Evolutionary conservation across 768 basidiomycete species (phyloP), one percentile per base, ranked within the genome.

Genomic region (Phaeolepiota aurea): DNA sequence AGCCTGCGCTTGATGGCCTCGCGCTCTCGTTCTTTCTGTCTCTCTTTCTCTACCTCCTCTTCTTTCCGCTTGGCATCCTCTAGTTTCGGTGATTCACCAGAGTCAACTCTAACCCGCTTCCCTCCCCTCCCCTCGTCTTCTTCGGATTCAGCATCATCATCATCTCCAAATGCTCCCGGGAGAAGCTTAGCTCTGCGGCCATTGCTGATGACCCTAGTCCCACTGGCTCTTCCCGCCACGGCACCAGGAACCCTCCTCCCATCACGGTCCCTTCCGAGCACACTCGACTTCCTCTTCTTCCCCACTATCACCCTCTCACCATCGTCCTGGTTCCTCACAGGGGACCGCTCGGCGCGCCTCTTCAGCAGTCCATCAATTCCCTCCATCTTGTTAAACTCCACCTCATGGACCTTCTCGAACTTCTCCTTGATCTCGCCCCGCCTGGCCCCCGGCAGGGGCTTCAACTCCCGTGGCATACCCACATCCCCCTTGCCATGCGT

Each of bases 371-470:
- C 59, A 50, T 66, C 71, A 51, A 88, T 87, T 4, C 82, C 79
- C 48, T 85, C 82, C 87, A 89, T 89, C 68, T 76, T 81, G 41
- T 61, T 60, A 54, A 88, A 88, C 42, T 74, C 72, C 23, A 71
- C 66, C 41, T 79, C 71, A 50, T 90, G 87, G 18, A 65, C 53
- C 50, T 71, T 74, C 15, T 80, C 72, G 52, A 87, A 71, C 50
- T 66, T 71, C 40, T 61, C 56, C 33, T 58, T 63, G 16, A 66
- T 51, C 14, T 59, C 59, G 20, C 54, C 54, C 3, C 50, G 36
- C 21, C 53, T 53, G 19, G 48, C 48, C 37, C 47, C 58, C 18
- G 63, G 57, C n/a, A 59, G 44, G 3, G 54, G 56, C 42, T 56
- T 66, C 38, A 55, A 55, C 25, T 63, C 59, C 0, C 61, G 47